These are phyloP conservation scores for Macrophomina tecta DNA, from an alignment of 2,329 filamentous ascomycete genomes.

Conservation along the genomic window DNA sequence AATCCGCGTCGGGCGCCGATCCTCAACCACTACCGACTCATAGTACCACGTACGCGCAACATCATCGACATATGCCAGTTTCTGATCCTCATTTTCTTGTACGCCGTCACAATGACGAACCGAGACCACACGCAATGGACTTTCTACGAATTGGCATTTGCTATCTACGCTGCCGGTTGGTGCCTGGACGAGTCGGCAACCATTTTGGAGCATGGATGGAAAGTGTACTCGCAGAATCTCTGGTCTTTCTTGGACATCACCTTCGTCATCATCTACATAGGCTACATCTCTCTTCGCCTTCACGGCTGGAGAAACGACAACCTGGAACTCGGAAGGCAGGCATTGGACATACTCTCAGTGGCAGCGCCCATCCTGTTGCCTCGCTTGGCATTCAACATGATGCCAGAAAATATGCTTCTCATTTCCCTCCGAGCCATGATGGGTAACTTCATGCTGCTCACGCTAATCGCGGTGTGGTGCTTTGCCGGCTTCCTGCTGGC, in stretches of 20 bases:
- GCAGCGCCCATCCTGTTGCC: slow-evolving; percentile 79
- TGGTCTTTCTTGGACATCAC: slow-evolving; percentile 87
- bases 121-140: slow-evolving; percentile 65
- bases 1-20: slow-evolving; percentile 76
- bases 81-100: slow-evolving; percentile 69
- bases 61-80: slow-evolving; percentile 79
- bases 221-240: slow-evolving; percentile 84
- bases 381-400: slow-evolving; percentile 79
- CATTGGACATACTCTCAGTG: slow-evolving; percentile 79
- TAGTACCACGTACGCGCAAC: slow-evolving; percentile 80
- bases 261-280: slow-evolving; percentile 73
- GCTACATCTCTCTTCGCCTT: slow-evolving; percentile 72
- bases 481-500: slow-evolving; percentile 82
- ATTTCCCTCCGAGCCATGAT: slow-evolving; percentile 84
- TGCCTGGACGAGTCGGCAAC: slow-evolving; percentile 78
- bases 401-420: slow-evolving; percentile 85
- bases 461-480: slow-evolving; percentile 78
- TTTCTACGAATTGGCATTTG: slow-evolving; percentile 68
- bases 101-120: slow-evolving; percentile 73
- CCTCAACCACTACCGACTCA: slow-evolving; percentile 83
- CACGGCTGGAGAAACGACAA: slow-evolving; percentile 64
- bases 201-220: slow-evolving; percentile 76
- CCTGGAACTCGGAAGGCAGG: slow-evolving; percentile 64
- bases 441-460: slow-evolving; percentile 81
- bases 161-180: slow-evolving; percentile 79